These are phyloP conservation scores for Globomyces sp. DNA, from an alignment of 371 early-diverging fungal genomes.

Conservation along the genomic window DNA sequence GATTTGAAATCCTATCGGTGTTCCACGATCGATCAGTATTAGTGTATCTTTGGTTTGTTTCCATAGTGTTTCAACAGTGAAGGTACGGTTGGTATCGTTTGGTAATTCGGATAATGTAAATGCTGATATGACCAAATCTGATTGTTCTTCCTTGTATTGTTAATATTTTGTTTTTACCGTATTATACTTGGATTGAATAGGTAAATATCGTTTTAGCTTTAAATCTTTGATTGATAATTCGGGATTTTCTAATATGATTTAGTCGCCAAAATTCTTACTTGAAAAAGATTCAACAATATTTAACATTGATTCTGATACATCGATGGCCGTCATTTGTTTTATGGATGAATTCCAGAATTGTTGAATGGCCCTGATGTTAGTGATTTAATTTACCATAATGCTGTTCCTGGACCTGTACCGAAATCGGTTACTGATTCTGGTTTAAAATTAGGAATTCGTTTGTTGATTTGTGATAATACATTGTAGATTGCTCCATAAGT, in stretches of 20 bases:
- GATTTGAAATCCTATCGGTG: slow-evolving; percentile 70
- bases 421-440: slow-evolving; percentile 75
- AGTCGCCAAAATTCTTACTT: slow-evolving; percentile 19
- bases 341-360: slow-evolving; percentile 52
- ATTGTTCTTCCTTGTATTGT: slow-evolving; percentile 2
- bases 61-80: slow-evolving; percentile 76
- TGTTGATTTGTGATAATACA: slow-evolving; percentile 64
- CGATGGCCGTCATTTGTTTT: slow-evolving; percentile 64
- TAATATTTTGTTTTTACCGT: no score
- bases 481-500: slow-evolving; percentile 67
- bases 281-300: slow-evolving; percentile 56
- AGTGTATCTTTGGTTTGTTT: slow-evolving; percentile 70
- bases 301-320: slow-evolving; percentile 80
- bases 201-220: slow-evolving; percentile 63
- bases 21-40: slow-evolving; percentile 85
- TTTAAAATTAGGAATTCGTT: slow-evolving; percentile 57
- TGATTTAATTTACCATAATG: slow-evolving; percentile 49
- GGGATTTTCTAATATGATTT: slow-evolving; percentile 16
- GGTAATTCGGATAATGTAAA: slow-evolving; percentile 76
- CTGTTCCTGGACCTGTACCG: slow-evolving; percentile 87
- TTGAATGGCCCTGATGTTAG: slow-evolving; percentile 52
- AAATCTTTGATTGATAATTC: slow-evolving; percentile 36
- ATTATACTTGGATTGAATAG: not conserved
- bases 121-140: slow-evolving; percentile 72
- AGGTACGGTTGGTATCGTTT: slow-evolving; percentile 59